Evolutionary conservation across 2,329 filamentous ascomycete genomes (phyloP), one percentile per base, ranked within the genome.

Genomic region (Stylonectria norvegica): DNA sequence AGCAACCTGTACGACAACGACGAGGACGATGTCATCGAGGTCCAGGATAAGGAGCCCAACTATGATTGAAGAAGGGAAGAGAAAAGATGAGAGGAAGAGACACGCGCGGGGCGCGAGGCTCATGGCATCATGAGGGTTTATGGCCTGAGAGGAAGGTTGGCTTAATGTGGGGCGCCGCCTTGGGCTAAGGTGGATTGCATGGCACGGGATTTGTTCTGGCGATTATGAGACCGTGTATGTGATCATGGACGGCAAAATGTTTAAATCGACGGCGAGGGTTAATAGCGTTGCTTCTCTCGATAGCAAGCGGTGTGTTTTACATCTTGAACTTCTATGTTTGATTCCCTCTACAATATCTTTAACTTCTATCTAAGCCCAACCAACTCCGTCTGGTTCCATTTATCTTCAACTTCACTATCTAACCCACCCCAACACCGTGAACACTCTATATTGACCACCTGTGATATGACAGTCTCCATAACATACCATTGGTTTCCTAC

Each of bases 11-110:
- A 58, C 36, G 42, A 53, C 45, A 56, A 56, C 38, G 51, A 55
- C 6, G 55, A 58, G 3, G 55, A 58, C 11, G 55, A 58, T 38
- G 48, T 54, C 20, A 58, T 58, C 20, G 51, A 53, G 41, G 43
- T 57, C 16, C 37, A 36, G 6, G 55, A 56, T 27, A 34, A 52
- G 15, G 55, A 58, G 29, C 55, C 45, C 2, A 45, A 55, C 16
- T 58, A 58, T 40, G 55, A 57, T 15, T 57, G 43, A 34, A 6
- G 8, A 18, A 14, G 12, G n/a, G 14, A 9, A 30, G 36, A 34
- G 16, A 40, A 23, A 40, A 43, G 25, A 43, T 29, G 30, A 40
- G 33, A 47, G 32, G 36, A 31, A n/a, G n/a, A n/a, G n/a, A n/a
- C n/a, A n/a, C n/a, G n/a, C n/a, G n/a, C n/a, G n/a, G n/a, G n/a